These are phyloP conservation scores for Aspergillus ruber DNA, from an alignment of 2,329 filamentous ascomycete genomes.

Conservation along the genomic window DNA sequence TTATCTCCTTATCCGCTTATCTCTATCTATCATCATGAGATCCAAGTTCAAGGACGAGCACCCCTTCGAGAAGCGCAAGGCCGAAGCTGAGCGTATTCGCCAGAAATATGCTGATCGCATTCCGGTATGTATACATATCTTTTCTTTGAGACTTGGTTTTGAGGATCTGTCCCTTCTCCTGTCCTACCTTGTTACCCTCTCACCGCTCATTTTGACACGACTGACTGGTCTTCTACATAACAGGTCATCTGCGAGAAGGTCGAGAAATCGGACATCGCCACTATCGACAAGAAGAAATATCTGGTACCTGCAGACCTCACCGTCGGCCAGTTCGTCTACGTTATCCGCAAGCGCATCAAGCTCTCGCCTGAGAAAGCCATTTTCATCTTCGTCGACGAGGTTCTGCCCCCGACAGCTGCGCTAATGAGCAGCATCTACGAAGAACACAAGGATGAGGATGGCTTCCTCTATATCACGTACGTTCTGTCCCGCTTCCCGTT, in stretches of 20 bases:
- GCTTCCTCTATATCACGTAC: slow-evolving; percentile 96
- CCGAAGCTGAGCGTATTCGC: slow-evolving; percentile 96
- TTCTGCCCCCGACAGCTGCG: slow-evolving; percentile 89
- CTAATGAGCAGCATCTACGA: slow-evolving; percentile 99
- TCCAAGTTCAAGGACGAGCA: slow-evolving; percentile 99
- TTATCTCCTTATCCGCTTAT: slow-evolving; percentile 27
- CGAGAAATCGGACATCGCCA: slow-evolving; percentile 97
- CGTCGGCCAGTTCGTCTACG: slow-evolving; percentile 98
- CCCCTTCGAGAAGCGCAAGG: slow-evolving; percentile 99
- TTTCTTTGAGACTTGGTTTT: slow-evolving; percentile 1
- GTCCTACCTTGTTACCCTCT: slow-evolving; percentile 7
- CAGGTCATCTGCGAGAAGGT: slow-evolving; percentile 99
- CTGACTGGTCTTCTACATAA: slow-evolving; percentile 19
- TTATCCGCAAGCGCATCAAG: slow-evolving; percentile 99
- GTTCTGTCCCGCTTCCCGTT: slow-evolving; percentile 22
- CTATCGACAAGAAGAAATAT: slow-evolving; percentile 99
- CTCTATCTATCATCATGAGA: slow-evolving; percentile 60
- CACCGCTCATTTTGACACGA: slow-evolving; percentile 26
- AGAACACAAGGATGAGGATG: slow-evolving; percentile 87
- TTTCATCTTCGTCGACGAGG: slow-evolving; percentile 99
- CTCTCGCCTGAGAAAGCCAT: slow-evolving; percentile 98
- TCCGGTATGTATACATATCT: slow-evolving; percentile 61
- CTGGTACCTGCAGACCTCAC: slow-evolving; percentile 95
- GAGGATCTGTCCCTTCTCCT: not conserved
- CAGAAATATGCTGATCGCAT: slow-evolving; percentile 99